These are phyloP conservation scores for Marasmius sp. DNA, from an alignment of 1,284 basidiomycete species.

Conservation along the genomic window DNA sequence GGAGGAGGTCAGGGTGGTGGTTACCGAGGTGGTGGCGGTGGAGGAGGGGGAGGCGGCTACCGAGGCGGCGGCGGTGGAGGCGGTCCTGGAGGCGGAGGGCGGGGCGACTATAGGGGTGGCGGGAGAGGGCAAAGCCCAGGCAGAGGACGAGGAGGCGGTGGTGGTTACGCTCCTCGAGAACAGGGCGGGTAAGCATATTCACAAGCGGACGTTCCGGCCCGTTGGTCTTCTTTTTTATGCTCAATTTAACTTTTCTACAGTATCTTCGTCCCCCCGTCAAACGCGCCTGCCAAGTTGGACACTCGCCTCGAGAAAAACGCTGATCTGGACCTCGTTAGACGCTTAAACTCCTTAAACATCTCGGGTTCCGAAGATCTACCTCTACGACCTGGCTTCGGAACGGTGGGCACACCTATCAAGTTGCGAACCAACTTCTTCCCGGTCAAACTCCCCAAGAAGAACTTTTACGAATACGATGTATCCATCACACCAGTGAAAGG, in stretches of 20 bases:
- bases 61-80: constrained; percentile 30
- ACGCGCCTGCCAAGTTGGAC: constrained; percentile 52
- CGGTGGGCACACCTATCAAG: constrained; percentile 53
- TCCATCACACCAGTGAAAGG: constrained; percentile 54
- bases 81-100: constrained; percentile 21
- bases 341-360: constrained; percentile 44
- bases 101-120: constrained; percentile 27
- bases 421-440: constrained; percentile 78
- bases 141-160: constrained; percentile 25
- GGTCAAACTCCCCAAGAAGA: constrained; percentile 57
- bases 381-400: constrained; percentile 67
- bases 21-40: constrained; percentile 31
- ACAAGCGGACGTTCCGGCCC: neutral
- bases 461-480: constrained; percentile 71
- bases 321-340: constrained; percentile 54
- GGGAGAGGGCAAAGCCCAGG: constrained; percentile 21
- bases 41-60: constrained; percentile 29
- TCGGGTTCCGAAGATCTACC: constrained; percentile 56
- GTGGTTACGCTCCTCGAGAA: constrained; percentile 26
- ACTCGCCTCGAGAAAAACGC: constrained; percentile 55
- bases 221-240: constrained; percentile 1
- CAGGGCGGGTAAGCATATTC: constrained; percentile 48
- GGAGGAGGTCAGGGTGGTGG: constrained; percentile 24
- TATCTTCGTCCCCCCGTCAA: constrained; percentile 47
- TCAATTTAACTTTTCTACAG: constrained; percentile 32